Evolutionary conservation across 148 eudicot species (phyloP).

Genomic region (Rheum nobile): DNA sequence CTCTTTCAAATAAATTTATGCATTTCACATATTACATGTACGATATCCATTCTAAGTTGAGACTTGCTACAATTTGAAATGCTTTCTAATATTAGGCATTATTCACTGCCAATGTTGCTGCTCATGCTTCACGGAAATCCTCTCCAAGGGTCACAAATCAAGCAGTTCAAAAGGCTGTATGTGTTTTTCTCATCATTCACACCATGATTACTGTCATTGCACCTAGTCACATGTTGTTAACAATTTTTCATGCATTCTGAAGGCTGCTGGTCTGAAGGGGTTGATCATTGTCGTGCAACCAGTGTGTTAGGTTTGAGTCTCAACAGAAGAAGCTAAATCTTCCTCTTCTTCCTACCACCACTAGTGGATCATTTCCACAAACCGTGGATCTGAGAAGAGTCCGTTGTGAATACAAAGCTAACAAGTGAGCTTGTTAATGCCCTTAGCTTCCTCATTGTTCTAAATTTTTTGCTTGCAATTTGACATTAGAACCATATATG

Average conservation of each 20-base stretch:
- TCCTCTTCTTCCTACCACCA: slow-evolving; percentile 88
- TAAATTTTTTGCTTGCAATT: not conserved
- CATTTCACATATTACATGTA: not conserved
- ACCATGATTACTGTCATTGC: not conserved
- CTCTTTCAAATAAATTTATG: not conserved
- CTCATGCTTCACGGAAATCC: slow-evolving; percentile 77
- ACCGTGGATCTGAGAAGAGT: slow-evolving; percentile 85
- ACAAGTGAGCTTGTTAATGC: slow-evolving; percentile 35
- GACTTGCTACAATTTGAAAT: too few relatives aligned
- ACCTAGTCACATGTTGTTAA: not conserved
- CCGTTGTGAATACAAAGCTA: slow-evolving; percentile 93
- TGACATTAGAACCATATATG: not conserved
- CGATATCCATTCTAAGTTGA: not conserved
- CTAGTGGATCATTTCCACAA: slow-evolving; percentile 97
- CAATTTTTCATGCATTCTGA: slow-evolving; percentile 4
- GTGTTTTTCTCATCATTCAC: slow-evolving; percentile 15
- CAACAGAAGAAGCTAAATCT: slow-evolving; percentile 98
- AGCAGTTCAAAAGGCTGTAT: slow-evolving; percentile 91
- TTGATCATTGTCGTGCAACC: slow-evolving; percentile 90
- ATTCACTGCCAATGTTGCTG: slow-evolving; percentile 86
- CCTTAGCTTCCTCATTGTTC: not conserved
- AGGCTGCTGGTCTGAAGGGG: slow-evolving; percentile 94
- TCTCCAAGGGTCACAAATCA: slow-evolving; percentile 87
- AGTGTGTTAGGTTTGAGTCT: slow-evolving; percentile 79
- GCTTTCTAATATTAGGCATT: slow-evolving; percentile 72